phyloP scores from a whole-genome alignment of 2,329 filamentous ascomycete species.

The Monilinia fructicola region DNA sequence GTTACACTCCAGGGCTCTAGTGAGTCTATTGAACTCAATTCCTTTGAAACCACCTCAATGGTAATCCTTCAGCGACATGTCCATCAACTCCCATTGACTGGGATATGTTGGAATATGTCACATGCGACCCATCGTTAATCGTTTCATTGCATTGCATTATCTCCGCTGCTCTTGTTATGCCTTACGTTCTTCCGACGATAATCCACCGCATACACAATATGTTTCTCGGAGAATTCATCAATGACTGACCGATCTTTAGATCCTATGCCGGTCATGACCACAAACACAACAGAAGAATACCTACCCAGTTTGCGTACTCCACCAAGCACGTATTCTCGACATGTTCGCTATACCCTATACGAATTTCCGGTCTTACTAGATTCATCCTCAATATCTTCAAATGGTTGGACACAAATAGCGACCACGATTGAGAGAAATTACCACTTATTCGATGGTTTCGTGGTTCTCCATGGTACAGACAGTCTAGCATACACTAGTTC shows the following conservation, averaged over 20 bases:
- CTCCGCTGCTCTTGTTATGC: constrained; percentile 3
- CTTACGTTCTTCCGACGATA: constrained; percentile 7
- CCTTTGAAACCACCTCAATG: background rate
- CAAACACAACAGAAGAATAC: constrained; percentile 32
- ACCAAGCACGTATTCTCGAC: constrained; percentile 60
- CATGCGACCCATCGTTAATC: constrained; percentile 1
- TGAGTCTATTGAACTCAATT: background rate
- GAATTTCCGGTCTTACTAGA: constrained; percentile 69
- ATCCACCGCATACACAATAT: constrained; percentile 10
- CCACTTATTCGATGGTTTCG: constrained; percentile 67
- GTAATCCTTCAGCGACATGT: constrained; percentile 5
- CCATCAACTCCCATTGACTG: background rate
- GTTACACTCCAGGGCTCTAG: constrained; percentile 6
- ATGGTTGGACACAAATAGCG: constrained; percentile 70
- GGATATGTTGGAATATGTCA: background rate
- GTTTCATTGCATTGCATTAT: constrained; percentile 17
- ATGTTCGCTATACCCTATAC: constrained; percentile 65
- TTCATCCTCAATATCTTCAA: constrained; percentile 69
- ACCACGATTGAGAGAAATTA: constrained; percentile 61
- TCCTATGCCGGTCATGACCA: constrained; percentile 38
- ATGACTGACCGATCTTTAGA: constrained; percentile 29
- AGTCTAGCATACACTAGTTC: constrained; percentile 69
- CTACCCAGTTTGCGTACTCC: constrained; percentile 54
- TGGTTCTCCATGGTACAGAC: constrained; percentile 71
- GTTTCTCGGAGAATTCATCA: constrained; percentile 7